Base-by-base conservation (phyloP, 805 yeast genomes). In the Scheffersomyces coipomensis region DNA sequence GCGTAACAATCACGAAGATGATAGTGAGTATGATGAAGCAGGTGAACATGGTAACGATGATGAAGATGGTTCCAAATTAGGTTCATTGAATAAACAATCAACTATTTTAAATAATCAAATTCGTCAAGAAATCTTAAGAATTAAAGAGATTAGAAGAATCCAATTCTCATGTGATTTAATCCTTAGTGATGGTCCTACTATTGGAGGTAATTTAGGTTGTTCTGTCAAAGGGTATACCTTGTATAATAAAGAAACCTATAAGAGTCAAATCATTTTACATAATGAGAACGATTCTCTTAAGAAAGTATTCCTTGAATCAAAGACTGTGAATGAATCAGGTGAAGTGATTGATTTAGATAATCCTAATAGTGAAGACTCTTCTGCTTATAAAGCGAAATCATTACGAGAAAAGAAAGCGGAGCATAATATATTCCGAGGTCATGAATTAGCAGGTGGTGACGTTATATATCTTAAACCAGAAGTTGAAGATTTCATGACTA, bases 221-320 rank as follows among this genome's bases (percentile, higher is more conserved):
- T 84, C 88, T 0, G 71, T 90, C 1, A 78, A 76, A 47, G 97
- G 96, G 0, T 85, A 79, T 51, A 62, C 83, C 0, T 68, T 85
- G n/a, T 76, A 74, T 44, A 67, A 71, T 6, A 79, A 77, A 37
- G 83, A 81, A 42, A 73, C 67, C 30, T 52, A 78, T 0, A 68
- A 73, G 15, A 62, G 74, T 11, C 42, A 35, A 12, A 34, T 45
- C 8, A 24, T 33, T 21, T 35, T 39, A 23, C 39, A 42, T 32
- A 42, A 39, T 3, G 56, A 60, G 11, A 43, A 36, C 33, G 45
- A 43, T 23, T 22, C 36, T 7, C 65, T 78, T 36, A 68, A 71
- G 47, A 67, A 76, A 13, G 90, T 81, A 0, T 73, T 74, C 35
- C 61, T 75, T 0, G 71, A 60, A 15, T 63, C 79, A 3, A 61